Base-by-base conservation (phyloP, 371 early-diverging fungal species). In the Mucor lusitanicus region DNA sequence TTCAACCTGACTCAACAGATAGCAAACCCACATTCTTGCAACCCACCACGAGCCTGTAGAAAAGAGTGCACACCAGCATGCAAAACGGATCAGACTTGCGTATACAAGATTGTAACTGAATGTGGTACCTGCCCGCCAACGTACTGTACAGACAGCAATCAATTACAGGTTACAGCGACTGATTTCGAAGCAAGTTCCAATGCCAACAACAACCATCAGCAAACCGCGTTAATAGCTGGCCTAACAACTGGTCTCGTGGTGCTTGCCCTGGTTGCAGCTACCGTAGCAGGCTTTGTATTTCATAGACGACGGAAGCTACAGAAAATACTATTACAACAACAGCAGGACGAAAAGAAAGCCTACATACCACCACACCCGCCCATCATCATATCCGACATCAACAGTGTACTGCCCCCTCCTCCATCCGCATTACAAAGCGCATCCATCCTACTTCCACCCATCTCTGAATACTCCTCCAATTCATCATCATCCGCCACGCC, bases 181-280 rank as follows among this genome's bases (percentile, higher is more conserved):
- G 61, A 61, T 30, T 61, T 21, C 19, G 33, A 48, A 35, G 30
- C 59, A 23, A 4, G 50, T 50, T 50, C 50, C 1, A 50, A 50
- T 50, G 21, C 21, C 8, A 23, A 44, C 17, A 28, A 63, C 17
- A 33, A 33, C 50, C 40, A 32, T 1, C 17, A 65, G 2, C 30
- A 50, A 50, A 70, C 63, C 17, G 67, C 63, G n/a, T 39, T 79
- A 25, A 73, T 79, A 61, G 80, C 77, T 35, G 80, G 77, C 0
- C 56, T 79, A 25, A 73, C 72, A 13, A 75, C 77, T n/a, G 75
- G 77, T 27, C 59, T 76, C 6, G 77, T 70, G 8, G 76, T 66
- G 0, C 50, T 63, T 30, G 68, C 71, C 30, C 28, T 74, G 40
- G 65, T 80, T 42, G 57, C 63, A 9, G 64, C 54, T 0, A 70